Evolutionary conservation across 176 grass and related monocot genomes (phyloP), one percentile per base, ranked within the genome.

Genomic region (Oryza rufipogon): DNA sequence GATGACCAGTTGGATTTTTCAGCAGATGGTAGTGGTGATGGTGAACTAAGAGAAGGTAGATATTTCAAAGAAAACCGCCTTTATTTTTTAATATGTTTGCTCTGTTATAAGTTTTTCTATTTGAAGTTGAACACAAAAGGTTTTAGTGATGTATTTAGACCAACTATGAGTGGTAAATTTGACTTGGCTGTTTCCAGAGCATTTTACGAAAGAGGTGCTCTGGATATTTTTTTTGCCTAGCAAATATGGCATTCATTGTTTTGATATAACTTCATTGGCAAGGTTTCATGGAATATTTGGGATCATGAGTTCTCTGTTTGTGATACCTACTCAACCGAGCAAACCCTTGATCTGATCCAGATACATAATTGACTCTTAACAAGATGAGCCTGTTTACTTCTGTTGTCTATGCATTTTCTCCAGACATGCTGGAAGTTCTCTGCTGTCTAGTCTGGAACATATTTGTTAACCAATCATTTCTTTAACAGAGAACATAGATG

Each of bases 21-120:
- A 48, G 74, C 68, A 23, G 91, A 90, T 89, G 68, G 88, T 83
- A 86, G 74, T 10, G 90, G 84, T 2, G 65, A 89, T 52, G 82
- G 68, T 81, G 90, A 89, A 84, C 64, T 79, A 81, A 82, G 71
- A 54, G 90, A 90, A 99, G 91, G 93, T 99, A 91, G 10, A 33
- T 11, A 64, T 68, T 63, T 63, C 2, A 9, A 61, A 11, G 20
- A 20, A 51, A 58, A 1, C 19, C 23, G 9, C 30, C 7, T 68
- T 73, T 69, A 26, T 71, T 52, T 23, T 56, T 23, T 61, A 38
- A 76, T 61, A 58, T 9, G 48, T 26, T 87, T 46, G 54, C n/a
- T 70, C 11, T 64, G 25, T 13, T 70, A 67, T 60, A 78, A 58
- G 15, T 56, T 33, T 66, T 23, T 30, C 3, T 45, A 1, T 73